Conservation (phyloP, 225 moss, liverwort and hornwort species). For the Physcomitrellopsis africana region DNA sequence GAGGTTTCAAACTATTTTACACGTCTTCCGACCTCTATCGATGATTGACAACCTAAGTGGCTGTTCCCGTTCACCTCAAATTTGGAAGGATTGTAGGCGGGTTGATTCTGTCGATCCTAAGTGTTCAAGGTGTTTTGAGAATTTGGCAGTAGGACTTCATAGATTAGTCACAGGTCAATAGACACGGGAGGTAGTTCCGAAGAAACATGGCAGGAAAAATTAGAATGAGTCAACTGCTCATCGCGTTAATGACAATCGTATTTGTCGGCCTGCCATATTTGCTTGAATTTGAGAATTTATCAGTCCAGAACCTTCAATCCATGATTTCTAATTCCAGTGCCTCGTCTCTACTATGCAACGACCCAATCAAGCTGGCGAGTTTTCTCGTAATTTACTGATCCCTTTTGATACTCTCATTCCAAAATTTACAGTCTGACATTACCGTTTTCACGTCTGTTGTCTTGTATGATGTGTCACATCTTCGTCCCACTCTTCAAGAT, state of each 20-base stretch:
- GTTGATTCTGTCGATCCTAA: no score
- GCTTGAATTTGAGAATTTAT: constrained; percentile 27
- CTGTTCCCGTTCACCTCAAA: no score
- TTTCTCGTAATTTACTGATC: constrained; percentile 20
- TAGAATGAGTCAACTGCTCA: constrained; percentile 38
- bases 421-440: neutral
- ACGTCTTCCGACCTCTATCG: neutral
- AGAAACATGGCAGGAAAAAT: constrained; percentile 31
- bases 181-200: neutral
- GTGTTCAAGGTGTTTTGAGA: no score
- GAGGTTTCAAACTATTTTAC: neutral
- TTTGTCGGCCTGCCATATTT: constrained; percentile 36
- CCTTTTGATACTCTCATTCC: neutral
- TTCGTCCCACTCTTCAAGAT: no score
- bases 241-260: constrained; percentile 24
- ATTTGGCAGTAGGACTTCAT: no score
- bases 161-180: no score
- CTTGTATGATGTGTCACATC: no score
- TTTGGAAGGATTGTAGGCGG: no score
- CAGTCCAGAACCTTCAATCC: constrained; percentile 34
- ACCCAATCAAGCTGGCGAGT: neutral
- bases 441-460: no score
- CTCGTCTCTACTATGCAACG: constrained; percentile 28
- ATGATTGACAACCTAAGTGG: neutral
- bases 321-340: constrained; percentile 37